Evolutionary conservation across 441 rosid genomes (phyloP).

Genomic region (Pelargonium australe): DNA sequence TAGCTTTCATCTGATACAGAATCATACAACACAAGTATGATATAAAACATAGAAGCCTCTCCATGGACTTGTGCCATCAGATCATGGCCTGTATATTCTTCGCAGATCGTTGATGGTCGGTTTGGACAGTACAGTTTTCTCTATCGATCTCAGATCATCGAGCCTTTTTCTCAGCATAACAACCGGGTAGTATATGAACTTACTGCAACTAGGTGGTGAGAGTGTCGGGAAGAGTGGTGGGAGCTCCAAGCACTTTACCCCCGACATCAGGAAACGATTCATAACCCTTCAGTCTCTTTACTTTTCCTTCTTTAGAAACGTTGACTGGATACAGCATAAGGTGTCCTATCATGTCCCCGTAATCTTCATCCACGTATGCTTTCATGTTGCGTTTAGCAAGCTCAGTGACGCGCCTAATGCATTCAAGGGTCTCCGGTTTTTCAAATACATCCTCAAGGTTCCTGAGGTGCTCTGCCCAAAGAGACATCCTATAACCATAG

Average conservation of each 20-base stretch:
- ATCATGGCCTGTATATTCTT: background rate
- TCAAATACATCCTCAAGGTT: slow-evolving; percentile 29
- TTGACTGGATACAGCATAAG: slow-evolving; percentile 47
- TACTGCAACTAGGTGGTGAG: slow-evolving; percentile 34
- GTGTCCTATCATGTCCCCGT: slow-evolving; percentile 53
- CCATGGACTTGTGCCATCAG: too few species aligned
- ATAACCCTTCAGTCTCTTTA: slow-evolving; percentile 28
- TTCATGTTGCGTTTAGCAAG: slow-evolving; percentile 40
- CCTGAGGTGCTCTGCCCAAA: slow-evolving; percentile 57
- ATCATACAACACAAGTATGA: too few species aligned
- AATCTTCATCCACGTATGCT: slow-evolving; percentile 30
- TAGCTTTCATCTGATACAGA: background rate
- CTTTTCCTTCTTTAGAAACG: slow-evolving; percentile 34
- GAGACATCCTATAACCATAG: slow-evolving; percentile 49
- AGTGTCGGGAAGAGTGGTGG: slow-evolving; percentile 54
- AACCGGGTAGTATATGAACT: background rate
- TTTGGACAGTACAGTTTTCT: background rate
- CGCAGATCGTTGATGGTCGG: background rate
- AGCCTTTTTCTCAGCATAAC: too few species aligned
- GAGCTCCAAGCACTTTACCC: slow-evolving; percentile 54
- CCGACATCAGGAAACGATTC: slow-evolving; percentile 60
- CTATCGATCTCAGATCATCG: background rate
- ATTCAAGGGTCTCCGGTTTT: slow-evolving; percentile 33
- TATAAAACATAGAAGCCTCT: too few species aligned
- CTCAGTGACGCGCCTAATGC: slow-evolving; percentile 36